Percentiles rank a stretch among this genome's conserved stretches.
Conservation (phyloP, 305 asterid species). For the Petunia hybrid region DNA sequence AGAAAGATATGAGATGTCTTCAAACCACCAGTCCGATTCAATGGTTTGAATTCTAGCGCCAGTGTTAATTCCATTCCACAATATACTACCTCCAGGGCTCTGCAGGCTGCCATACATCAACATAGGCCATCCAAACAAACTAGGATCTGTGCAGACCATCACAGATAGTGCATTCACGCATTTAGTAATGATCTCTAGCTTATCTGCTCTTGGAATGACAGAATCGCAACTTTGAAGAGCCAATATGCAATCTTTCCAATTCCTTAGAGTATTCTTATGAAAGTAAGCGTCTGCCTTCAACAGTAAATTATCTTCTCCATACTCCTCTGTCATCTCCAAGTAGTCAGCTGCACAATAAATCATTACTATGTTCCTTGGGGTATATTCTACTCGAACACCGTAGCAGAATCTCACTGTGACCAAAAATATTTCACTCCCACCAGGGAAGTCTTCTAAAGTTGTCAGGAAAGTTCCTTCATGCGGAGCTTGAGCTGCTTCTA, state of each 20-base stretch:
- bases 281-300: constrained; percentile 70
- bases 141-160: constrained; percentile 91
- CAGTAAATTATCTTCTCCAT: constrained; percentile 79
- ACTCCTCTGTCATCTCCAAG: constrained; percentile 81
- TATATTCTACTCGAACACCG: constrained; percentile 64
- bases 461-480: constrained; percentile 41
- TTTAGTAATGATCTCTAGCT: constrained; percentile 70
- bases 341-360: constrained; percentile 88
- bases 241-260: constrained; percentile 92
- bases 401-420: constrained; percentile 78
- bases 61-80: constrained; percentile 94
- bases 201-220: constrained; percentile 67
- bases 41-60: constrained; percentile 83
- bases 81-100: constrained; percentile 96
- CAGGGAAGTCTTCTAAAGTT: constrained; percentile 74
- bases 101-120: constrained; percentile 90
- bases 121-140: constrained; percentile 98
- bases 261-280: constrained; percentile 62
- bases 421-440: constrained; percentile 78
- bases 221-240: constrained; percentile 85
- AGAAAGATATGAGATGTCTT: constrained; percentile 80
- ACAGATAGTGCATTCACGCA: constrained; percentile 71
- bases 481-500: constrained; percentile 61
- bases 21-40: constrained; percentile 98
- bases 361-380: constrained; percentile 75